Base-by-base conservation (phyloP, 2,329 filamentous ascomycete genomes). In the Amauroascus verrucosus region DNA sequence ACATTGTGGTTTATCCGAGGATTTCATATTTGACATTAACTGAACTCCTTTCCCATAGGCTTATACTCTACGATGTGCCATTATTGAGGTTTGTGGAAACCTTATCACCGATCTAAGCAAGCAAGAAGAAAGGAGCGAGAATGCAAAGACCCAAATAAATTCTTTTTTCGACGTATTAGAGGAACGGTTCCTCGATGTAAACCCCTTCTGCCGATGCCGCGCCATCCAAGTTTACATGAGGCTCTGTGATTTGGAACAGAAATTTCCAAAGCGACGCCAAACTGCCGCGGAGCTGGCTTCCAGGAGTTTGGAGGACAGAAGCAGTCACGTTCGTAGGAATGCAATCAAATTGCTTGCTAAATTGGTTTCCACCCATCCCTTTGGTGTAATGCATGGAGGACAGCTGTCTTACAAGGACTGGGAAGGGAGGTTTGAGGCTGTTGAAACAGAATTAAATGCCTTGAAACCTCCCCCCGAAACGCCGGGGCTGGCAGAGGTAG, bases 81-180 rank as follows among this genome's bases (percentile, higher is more conserved):
- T 98, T 48, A 94, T 98, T 56, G 93, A 98, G 68, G 90, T 98
- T 6, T 97, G 90, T 67, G 94, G 93, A 49, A 97, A 98, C 69
- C 82, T 98, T 71, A 86, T 98, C 63, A 80, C 82, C 14, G 86
- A 96, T 70, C 79, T 98, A 41, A 95, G 86, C 70, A 91, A 86
- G 64, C 85, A 94, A 62, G 88, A 94, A 64, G 91, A 97, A 67
- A 82, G 88, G 49, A 87, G 84, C 62, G 91, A 97, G 62, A 93
- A 93, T 66, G 85, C 91, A 74, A 95, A 95, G 69, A 88, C 86
- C 0, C 93, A 98, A 67, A 85, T 98, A 56, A 93, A 94, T 60
- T 89, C 90, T 18, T 98, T 97, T 67, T 97, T 97, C 63, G 91
- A 97, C 63, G 90, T 97, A 0, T 75, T 98, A 1, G 90, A 98